These are phyloP conservation scores for Phytophthora sojae DNA, from an alignment of 352 stramenopile species.

Conservation along the genomic window DNA sequence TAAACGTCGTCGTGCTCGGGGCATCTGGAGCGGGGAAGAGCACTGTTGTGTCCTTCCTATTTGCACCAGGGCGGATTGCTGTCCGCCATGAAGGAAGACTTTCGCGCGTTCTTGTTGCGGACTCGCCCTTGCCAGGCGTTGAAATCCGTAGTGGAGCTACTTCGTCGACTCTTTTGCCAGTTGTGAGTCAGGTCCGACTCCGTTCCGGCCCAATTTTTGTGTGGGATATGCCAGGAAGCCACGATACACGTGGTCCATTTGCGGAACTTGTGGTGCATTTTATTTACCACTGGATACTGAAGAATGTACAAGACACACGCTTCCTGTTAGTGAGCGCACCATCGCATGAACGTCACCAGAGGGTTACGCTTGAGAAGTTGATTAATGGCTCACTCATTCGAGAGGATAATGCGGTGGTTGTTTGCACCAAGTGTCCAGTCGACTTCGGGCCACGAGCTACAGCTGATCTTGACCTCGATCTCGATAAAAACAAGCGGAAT, in stretches of 20 bases:
- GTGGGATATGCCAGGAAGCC: constrained; percentile 36
- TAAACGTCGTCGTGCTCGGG: constrained; percentile 21
- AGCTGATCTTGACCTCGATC: constrained; percentile 27
- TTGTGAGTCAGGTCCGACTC: constrained; percentile 3
- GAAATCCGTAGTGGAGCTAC: constrained; percentile 17
- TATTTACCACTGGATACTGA: constrained; percentile 25
- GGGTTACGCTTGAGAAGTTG: constrained; percentile 1
- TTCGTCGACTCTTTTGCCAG: constrained; percentile 19
- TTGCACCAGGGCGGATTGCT: constrained; percentile 6
- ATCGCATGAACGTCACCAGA: constrained; percentile 23
- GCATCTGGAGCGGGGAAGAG: constrained; percentile 25
- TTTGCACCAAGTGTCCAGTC: constrained; percentile 28
- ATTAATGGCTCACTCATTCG: constrained; percentile 28
- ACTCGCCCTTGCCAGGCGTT: constrained; percentile 6
- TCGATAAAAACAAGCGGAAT: constrained; percentile 6
- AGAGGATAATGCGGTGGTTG: constrained; percentile 22
- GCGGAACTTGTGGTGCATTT: constrained; percentile 25
- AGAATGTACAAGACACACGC: constrained; percentile 1
- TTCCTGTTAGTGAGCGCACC: constrained; percentile 32
- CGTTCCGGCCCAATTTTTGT: neutral
- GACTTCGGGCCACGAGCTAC: constrained; percentile 27
- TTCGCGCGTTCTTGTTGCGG: constrained; percentile 11
- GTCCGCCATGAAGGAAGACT: constrained; percentile 16
- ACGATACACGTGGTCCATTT: constrained; percentile 29
- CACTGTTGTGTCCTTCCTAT: constrained; percentile 27